Conservation (phyloP, 805 yeast species). For the Kuraishia cidri region DNA sequence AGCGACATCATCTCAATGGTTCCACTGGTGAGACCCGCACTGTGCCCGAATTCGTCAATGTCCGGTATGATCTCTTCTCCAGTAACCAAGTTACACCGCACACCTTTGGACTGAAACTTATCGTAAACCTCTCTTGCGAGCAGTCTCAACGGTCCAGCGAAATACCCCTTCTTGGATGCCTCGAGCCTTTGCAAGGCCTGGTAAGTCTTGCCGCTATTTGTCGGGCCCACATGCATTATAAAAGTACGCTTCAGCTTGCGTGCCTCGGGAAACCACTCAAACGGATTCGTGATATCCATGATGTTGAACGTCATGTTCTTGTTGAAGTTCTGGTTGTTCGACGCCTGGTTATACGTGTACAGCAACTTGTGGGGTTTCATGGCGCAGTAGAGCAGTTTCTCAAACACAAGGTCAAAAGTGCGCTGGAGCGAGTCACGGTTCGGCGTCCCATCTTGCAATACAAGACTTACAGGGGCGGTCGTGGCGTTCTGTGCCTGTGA, state of each 20-base stretch:
- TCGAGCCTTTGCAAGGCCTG: slow-evolving; percentile 66
- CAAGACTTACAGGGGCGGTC: too few relatives aligned
- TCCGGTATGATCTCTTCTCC: slow-evolving; percentile 91
- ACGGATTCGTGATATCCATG: slow-evolving; percentile 47
- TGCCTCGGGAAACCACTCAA: slow-evolving; percentile 81
- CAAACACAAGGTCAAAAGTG: too few relatives aligned
- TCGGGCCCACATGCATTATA: slow-evolving; percentile 95
- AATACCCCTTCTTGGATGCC: slow-evolving; percentile 65
- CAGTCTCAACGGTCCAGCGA: slow-evolving; percentile 89
- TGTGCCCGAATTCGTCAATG: slow-evolving; percentile 57
- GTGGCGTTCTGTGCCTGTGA: too few relatives aligned
- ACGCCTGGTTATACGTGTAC: slow-evolving; percentile 1
- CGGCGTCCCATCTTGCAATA: too few relatives aligned
- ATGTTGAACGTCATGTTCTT: slow-evolving; percentile 2
- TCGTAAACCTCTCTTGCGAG: slow-evolving; percentile 90
- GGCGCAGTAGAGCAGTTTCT: background rate
- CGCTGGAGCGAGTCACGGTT: too few relatives aligned
- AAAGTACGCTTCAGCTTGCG: slow-evolving; percentile 70
- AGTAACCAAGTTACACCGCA: slow-evolving; percentile 76
- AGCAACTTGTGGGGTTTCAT: slow-evolving; percentile 1
- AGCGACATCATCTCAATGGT: slow-evolving; percentile 92
- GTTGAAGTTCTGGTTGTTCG: slow-evolving; percentile 2
- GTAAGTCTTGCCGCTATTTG: slow-evolving; percentile 93
- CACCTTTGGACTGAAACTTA: slow-evolving; percentile 55
- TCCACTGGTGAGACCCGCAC: slow-evolving; percentile 75